These are phyloP conservation scores for Ophiostoma perfectum DNA, from an alignment of 2,329 filamentous ascomycete species.

Conservation along the genomic window DNA sequence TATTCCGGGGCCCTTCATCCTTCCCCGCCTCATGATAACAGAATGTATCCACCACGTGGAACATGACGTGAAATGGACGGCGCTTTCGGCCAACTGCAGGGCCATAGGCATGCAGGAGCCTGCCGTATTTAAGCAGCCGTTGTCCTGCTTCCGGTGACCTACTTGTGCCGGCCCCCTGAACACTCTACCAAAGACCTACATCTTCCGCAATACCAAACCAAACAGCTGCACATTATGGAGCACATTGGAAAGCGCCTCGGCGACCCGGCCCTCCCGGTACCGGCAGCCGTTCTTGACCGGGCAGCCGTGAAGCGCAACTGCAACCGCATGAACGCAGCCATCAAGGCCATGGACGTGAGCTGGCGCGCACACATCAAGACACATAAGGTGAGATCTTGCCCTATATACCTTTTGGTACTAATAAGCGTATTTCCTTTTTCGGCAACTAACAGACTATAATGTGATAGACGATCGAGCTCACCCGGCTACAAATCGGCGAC, in stretches of 20 bases:
- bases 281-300: slow-evolving; percentile 63
- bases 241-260: slow-evolving; percentile 50
- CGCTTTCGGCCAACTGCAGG: slow-evolving; percentile 4
- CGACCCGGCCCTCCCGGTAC: slow-evolving; percentile 55
- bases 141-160: too few relatives aligned
- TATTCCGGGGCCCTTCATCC: background rate
- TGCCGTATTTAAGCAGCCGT: background rate
- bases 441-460: slow-evolving; percentile 14
- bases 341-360: slow-evolving; percentile 52
- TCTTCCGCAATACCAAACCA: background rate
- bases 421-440: slow-evolving; percentile 37
- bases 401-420: background rate
- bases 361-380: slow-evolving; percentile 80
- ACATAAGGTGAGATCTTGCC: slow-evolving; percentile 50
- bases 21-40: slow-evolving; percentile 12
- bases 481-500: slow-evolving; percentile 25
- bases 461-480: slow-evolving; percentile 28
- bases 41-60: slow-evolving; percentile 7
- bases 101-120: too few relatives aligned
- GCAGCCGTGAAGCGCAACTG: slow-evolving; percentile 64
- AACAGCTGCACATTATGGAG: slow-evolving; percentile 10
- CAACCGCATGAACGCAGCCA: slow-evolving; percentile 62
- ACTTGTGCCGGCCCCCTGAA: too few relatives aligned
- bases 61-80: background rate
- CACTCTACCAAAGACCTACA: background rate